These are phyloP conservation scores for Maudiozyma barnettii DNA, from an alignment of 805 yeast genomes.

Conservation along the genomic window DNA sequence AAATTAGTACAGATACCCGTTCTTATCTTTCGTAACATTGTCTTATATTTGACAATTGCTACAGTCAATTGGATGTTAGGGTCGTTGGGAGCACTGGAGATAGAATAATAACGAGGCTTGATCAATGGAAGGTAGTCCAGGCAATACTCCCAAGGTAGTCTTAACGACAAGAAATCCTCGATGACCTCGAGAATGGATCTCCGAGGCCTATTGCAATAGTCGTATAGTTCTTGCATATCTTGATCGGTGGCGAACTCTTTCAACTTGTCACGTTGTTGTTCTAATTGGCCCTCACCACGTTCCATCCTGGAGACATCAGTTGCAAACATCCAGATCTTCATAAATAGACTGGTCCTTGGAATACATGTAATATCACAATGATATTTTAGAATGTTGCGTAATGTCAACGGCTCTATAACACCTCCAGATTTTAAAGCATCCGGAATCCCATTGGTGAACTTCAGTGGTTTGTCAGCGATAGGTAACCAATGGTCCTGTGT, in stretches of 20 bases:
- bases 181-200: slow-evolving; percentile 78
- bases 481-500: slow-evolving; percentile 63
- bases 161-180: slow-evolving; percentile 68
- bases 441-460: slow-evolving; percentile 22
- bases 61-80: slow-evolving; percentile 59
- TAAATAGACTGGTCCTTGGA: slow-evolving; percentile 79
- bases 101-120: slow-evolving; percentile 75
- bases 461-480: slow-evolving; percentile 49
- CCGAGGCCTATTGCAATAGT: slow-evolving; percentile 90
- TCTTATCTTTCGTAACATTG: slow-evolving; percentile 66
- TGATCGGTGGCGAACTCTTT: slow-evolving; percentile 62
- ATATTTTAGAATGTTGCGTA: slow-evolving; percentile 61
- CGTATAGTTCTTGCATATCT: slow-evolving; percentile 72
- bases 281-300: slow-evolving; percentile 27
- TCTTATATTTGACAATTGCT: slow-evolving; percentile 80
- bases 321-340: slow-evolving; percentile 64
- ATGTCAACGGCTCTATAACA: slow-evolving; percentile 48
- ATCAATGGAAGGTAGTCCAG: slow-evolving; percentile 72
- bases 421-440: slow-evolving; percentile 45
- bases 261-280: slow-evolving; percentile 66
- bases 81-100: slow-evolving; percentile 47
- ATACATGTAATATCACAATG: slow-evolving; percentile 77
- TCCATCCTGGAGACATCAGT: slow-evolving; percentile 34
- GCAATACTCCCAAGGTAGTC: slow-evolving; percentile 64
- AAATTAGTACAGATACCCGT: slow-evolving; percentile 78